These are phyloP conservation scores for Botrytis paeoniae DNA, from an alignment of 2,329 filamentous ascomycete genomes.

Conservation along the genomic window DNA sequence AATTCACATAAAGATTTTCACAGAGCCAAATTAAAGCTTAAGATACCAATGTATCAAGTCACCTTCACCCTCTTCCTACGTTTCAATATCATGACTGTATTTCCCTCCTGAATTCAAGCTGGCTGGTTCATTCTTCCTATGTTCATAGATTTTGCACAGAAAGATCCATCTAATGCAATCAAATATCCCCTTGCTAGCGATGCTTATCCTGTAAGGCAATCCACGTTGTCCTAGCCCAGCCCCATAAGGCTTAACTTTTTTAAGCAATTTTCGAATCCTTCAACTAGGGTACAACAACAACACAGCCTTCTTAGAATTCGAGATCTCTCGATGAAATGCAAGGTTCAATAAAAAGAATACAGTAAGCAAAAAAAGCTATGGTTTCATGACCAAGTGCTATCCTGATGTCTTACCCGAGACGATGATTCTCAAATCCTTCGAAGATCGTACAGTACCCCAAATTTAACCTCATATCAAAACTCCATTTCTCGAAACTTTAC, in stretches of 20 bases:
- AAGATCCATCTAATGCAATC: background rate
- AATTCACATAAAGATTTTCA: background rate
- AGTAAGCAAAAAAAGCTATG: background rate
- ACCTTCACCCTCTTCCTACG: background rate
- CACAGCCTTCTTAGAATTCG: background rate
- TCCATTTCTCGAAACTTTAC: background rate
- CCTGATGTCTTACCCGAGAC: background rate
- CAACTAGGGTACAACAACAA: background rate
- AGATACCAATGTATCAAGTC: background rate
- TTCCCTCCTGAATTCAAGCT: background rate
- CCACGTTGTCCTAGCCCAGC: background rate
- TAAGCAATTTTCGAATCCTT: constrained; percentile 12
- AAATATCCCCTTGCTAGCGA: background rate
- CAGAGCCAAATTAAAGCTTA: background rate
- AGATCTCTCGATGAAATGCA: background rate
- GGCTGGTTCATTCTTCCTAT: background rate
- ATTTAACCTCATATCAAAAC: background rate
- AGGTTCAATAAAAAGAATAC: background rate
- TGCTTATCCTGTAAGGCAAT: background rate
- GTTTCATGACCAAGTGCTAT: background rate
- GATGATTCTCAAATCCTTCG: background rate
- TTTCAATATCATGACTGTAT: background rate
- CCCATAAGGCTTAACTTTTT: background rate
- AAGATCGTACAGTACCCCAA: background rate
- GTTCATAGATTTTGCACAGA: background rate